A percentile compares a stretch with the other conserved stretches of the same genome.
These are phyloP conservation scores for Moricandia moricandioides DNA, from an alignment of 345 rosid species.

Conservation along the genomic window DNA sequence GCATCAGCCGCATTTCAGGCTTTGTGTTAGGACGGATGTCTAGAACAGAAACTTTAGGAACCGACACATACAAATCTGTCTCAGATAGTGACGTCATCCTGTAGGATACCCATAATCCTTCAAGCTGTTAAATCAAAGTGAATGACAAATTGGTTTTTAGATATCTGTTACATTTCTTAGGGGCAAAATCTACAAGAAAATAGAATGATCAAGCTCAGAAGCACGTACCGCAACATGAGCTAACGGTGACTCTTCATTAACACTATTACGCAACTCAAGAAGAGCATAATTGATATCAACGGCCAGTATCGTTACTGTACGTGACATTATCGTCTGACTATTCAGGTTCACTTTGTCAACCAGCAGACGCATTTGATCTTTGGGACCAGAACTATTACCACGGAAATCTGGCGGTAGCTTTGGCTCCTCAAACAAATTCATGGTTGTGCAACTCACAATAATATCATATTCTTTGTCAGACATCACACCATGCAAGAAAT, in stretches of 20 bases:
- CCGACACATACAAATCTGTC: conserved; percentile 85
- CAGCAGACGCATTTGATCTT: conserved; percentile 72
- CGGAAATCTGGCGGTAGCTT: conserved; percentile 92
- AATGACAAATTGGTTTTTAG: conserved; percentile 11
- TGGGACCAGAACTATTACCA: conserved; percentile 64
- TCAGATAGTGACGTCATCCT: conserved; percentile 87
- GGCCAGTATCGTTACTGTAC: conserved; percentile 73
- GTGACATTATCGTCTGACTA: conserved; percentile 81
- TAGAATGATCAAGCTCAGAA: conserved; percentile 17
- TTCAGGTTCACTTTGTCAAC: conserved; percentile 94
- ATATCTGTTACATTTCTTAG: conserved; percentile 6
- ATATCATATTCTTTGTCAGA: conserved; percentile 90
- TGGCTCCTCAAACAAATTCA: conserved; percentile 83
- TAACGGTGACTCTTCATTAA: conserved; percentile 76
- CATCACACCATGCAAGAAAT: conserved; percentile 75
- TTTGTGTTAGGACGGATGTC: conserved; percentile 85
- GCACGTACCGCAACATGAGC: conserved; percentile 84
- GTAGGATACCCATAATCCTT: conserved; percentile 95
- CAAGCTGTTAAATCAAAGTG: conserved; percentile 57
- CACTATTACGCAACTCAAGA: conserved; percentile 82
- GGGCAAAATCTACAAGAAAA: conserved; percentile 5
- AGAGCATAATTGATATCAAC: conserved; percentile 87
- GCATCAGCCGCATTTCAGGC: conserved; percentile 99
- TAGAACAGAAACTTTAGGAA: conserved; percentile 83
- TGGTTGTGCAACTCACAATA: conserved; percentile 58